These are phyloP conservation scores for Nakazawaea ishiwadae DNA, from an alignment of 805 yeast genomes.

Conservation along the genomic window DNA sequence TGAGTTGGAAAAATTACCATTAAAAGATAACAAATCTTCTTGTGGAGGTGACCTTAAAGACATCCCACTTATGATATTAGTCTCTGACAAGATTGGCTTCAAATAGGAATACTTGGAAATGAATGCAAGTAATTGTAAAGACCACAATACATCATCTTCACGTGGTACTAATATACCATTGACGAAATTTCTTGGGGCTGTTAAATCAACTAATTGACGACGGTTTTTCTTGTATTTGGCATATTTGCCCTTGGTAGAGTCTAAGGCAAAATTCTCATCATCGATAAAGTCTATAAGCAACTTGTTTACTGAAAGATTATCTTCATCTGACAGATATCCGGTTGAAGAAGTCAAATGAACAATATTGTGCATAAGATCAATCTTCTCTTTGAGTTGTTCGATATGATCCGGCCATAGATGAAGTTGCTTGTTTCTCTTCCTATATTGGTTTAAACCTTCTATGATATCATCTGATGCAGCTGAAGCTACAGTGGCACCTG, in stretches of 20 bases:
- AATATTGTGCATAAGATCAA: conserved; percentile 7
- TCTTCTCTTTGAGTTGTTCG: conserved; percentile 9
- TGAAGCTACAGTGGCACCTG: not conserved
- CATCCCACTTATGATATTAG: conserved; percentile 70
- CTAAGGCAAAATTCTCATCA: conserved; percentile 6
- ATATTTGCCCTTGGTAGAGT: conserved; percentile 9
- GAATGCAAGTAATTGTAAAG: conserved; percentile 85
- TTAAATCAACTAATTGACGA: conserved; percentile 11
- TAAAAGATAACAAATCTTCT: conserved; percentile 26
- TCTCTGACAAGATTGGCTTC: conserved; percentile 67
- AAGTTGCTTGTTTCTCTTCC: not conserved
- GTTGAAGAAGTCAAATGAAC: conserved; percentile 1
- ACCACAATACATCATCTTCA: conserved; percentile 93
- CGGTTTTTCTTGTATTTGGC: conserved; percentile 9
- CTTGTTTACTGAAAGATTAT: not conserved
- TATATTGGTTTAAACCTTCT: conserved; percentile 2
- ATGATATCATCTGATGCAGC: not conserved
- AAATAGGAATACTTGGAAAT: conserved; percentile 85
- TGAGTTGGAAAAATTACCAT: conserved; percentile 17
- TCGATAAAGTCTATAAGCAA: conserved; percentile 8
- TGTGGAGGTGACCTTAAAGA: conserved; percentile 40
- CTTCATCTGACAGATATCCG: not conserved
- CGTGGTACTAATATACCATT: conserved; percentile 81
- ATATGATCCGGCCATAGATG: conserved; percentile 9
- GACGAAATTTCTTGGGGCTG: conserved; percentile 46